Conservation (phyloP, 1,139 yeast genomes). For the Yamadazyma sp. region DNA sequence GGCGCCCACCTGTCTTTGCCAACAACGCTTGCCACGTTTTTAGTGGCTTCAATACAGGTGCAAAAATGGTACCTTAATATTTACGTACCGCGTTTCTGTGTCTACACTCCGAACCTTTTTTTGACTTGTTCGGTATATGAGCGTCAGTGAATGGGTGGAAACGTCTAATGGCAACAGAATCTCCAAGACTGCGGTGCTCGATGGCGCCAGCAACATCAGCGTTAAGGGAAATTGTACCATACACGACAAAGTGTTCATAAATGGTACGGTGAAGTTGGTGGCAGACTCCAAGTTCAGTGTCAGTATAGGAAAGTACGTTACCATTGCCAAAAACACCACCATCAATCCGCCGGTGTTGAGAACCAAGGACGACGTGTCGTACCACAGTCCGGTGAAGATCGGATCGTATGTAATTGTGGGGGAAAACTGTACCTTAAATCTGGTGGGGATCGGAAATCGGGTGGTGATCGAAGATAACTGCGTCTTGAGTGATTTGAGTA, state of each 20-base stretch:
- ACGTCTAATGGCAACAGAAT: constrained; percentile 59
- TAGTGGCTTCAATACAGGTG: no score
- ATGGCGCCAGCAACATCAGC: constrained; percentile 25
- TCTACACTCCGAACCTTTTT: not conserved
- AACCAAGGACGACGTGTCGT: constrained; percentile 7
- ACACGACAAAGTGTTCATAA: constrained; percentile 26
- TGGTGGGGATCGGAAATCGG: constrained; percentile 57
- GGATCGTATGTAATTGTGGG: constrained; percentile 66
- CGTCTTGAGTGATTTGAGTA: constrained; percentile 39
- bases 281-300: constrained; percentile 31
- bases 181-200: constrained; percentile 41
- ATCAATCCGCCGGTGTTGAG: constrained; percentile 34
- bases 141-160: constrained; percentile 33
- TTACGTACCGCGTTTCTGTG: not conserved
- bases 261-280: constrained; percentile 39
- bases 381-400: constrained; percentile 38
- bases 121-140: not conserved
- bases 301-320: constrained; percentile 54
- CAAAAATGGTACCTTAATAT: no score
- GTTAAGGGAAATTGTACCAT: constrained; percentile 39
- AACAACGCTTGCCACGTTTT: not conserved
- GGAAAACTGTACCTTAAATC: constrained; percentile 32
- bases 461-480: constrained; percentile 52
- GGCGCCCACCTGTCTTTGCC: no score
- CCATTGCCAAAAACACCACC: constrained; percentile 27